Percentiles rank a stretch among this genome's conserved stretches.
Evolutionary conservation across 331 rosid species (phyloP).

Genomic region (Malus hybrid): DNA sequence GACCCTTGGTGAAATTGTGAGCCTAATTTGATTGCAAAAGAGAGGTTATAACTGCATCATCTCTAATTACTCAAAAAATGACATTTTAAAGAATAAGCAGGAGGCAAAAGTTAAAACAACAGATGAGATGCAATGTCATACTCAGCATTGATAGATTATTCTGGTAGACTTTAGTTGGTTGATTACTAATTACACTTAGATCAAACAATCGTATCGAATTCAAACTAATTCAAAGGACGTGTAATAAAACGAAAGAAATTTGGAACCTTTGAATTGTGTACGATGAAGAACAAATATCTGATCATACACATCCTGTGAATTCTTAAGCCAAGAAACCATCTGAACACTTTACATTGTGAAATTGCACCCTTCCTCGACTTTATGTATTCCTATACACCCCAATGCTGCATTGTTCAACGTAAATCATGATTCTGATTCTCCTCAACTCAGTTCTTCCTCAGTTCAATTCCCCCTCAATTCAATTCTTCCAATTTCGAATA

Average conservation of each 20-base stretch:
- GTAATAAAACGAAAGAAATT: background rate
- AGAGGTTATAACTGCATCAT: background rate
- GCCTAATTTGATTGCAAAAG: background rate
- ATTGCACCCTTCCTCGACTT: background rate
- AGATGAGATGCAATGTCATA: too few species aligned
- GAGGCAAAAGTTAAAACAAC: background rate
- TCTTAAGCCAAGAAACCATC: too few species aligned
- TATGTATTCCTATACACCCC: background rate
- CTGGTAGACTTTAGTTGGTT: too few species aligned
- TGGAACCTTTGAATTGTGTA: conserved; percentile 7
- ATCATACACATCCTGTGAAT: background rate
- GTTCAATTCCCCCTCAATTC: too few species aligned
- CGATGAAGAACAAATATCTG: background rate
- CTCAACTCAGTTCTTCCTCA: too few species aligned
- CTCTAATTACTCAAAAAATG: background rate
- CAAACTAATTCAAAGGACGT: background rate
- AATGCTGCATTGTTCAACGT: background rate
- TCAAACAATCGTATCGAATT: background rate
- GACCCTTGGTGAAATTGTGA: background rate
- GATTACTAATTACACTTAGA: too few species aligned
- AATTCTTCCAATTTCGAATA: too few species aligned
- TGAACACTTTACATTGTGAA: background rate
- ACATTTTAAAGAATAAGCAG: background rate
- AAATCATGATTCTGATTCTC: too few species aligned
- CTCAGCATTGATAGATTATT: too few species aligned